These are phyloP conservation scores for Cystofilobasidium capitatum DNA, from an alignment of 768 basidiomycete species.

Conservation along the genomic window DNA sequence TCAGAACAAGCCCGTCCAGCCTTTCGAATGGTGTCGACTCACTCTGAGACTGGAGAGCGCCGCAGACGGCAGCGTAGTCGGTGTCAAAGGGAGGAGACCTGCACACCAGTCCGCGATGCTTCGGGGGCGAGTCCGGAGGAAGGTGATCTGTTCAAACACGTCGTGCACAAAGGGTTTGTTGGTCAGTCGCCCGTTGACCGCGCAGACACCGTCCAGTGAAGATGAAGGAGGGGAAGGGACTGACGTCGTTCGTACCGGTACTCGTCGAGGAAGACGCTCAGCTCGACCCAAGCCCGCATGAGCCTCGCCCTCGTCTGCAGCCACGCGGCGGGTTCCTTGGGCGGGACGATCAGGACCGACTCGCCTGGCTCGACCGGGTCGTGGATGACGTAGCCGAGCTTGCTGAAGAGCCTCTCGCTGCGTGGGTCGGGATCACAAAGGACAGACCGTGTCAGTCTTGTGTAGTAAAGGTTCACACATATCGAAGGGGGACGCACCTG, in stretches of 20 bases:
- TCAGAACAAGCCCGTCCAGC: too few relatives aligned
- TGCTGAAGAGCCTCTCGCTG: neutral
- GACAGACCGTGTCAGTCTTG: neutral
- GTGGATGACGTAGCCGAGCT: slow-evolving; percentile 10
- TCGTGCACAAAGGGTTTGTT: too few relatives aligned
- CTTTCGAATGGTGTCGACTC: too few relatives aligned
- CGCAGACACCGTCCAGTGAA: slow-evolving; percentile 43
- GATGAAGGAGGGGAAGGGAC: slow-evolving; percentile 19
- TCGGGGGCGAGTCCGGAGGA: slow-evolving; percentile 64
- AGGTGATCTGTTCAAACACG: slow-evolving; percentile 65
- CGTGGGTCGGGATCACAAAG: neutral
- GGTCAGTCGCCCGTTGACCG: slow-evolving; percentile 51
- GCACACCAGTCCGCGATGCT: slow-evolving; percentile 42
- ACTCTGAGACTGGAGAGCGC: neutral
- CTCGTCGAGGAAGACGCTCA: slow-evolving; percentile 56
- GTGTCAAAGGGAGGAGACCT: slow-evolving; percentile 30
- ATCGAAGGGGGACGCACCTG: slow-evolving; percentile 8
- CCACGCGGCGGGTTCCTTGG: neutral
- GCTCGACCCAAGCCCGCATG: slow-evolving; percentile 71
- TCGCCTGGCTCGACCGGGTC: neutral
- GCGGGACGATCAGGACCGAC: slow-evolving; percentile 2
- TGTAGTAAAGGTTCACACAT: too few relatives aligned
- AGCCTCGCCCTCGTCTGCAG: slow-evolving; percentile 46
- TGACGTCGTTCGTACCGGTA: slow-evolving; percentile 46
- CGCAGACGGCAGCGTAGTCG: slow-evolving; percentile 49